These are phyloP conservation scores for Kluyveromyces sp. DNA, from an alignment of 1,139 yeast species.

Conservation along the genomic window DNA sequence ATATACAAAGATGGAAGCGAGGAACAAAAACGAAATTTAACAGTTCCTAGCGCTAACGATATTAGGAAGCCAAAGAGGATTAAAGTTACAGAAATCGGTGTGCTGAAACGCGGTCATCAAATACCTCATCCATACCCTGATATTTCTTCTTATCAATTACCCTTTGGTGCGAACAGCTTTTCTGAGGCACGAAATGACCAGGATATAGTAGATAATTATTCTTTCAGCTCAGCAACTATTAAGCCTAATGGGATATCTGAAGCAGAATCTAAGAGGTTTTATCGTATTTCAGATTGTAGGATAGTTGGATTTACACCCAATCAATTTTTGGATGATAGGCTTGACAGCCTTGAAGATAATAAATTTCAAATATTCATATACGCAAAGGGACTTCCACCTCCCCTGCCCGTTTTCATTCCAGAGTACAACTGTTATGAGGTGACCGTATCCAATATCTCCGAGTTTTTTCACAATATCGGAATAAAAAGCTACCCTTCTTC, in stretches of 20 bases:
- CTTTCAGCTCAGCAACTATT: background rate
- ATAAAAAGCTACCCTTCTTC: conserved; percentile 1
- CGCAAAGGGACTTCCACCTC: background rate
- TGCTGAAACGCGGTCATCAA: background rate
- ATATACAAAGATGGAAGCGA: background rate
- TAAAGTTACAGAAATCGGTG: background rate
- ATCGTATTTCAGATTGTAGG: background rate
- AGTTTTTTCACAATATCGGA: background rate
- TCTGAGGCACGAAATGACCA: background rate
- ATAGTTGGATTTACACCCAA: conserved; percentile 2
- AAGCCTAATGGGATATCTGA: background rate
- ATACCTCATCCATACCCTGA: background rate
- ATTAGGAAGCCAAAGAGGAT: background rate
- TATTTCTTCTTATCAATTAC: background rate
- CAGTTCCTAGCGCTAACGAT: background rate
- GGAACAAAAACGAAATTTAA: background rate
- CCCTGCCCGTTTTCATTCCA: background rate
- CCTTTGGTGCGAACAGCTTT: background rate
- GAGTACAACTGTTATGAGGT: conserved; percentile 7
- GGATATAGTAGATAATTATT: background rate
- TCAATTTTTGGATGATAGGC: background rate
- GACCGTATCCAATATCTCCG: background rate
- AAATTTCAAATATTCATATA: background rate
- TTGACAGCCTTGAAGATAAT: background rate
- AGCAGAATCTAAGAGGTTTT: background rate